phyloP scores from a whole-genome alignment of 768 basidiomycete species.

The Suillus fuscotomentosus region DNA sequence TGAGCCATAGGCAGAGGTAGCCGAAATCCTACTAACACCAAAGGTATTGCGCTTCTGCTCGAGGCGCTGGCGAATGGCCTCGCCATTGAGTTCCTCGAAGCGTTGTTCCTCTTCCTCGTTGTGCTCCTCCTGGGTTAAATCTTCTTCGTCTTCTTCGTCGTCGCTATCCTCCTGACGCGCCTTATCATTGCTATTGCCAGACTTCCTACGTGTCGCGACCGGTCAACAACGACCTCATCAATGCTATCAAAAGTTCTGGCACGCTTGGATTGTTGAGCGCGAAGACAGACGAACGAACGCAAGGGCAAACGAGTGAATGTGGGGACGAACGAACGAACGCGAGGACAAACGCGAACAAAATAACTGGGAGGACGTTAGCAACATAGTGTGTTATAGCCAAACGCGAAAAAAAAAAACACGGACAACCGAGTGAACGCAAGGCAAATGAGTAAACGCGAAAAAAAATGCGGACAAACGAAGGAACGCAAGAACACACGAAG shows the following conservation, averaged over 20 bases:
- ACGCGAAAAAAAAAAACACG: too few relatives aligned
- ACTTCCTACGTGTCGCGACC: conserved; percentile 22
- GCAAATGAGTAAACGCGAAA: too few relatives aligned
- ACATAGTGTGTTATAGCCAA: too few relatives aligned
- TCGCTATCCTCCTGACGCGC: conserved; percentile 29
- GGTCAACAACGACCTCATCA: conserved; percentile 24
- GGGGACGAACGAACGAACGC: too few relatives aligned
- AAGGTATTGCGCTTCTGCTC: conserved; percentile 41
- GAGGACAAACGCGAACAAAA: too few relatives aligned
- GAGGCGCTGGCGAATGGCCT: conserved; percentile 52
- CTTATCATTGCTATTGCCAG: conserved; percentile 34
- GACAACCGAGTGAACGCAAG: too few relatives aligned
- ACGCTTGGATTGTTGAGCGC: conserved; percentile 44
- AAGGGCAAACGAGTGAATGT: too few relatives aligned
- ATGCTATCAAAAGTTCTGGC: conserved; percentile 41
- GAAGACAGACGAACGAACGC: too few relatives aligned
- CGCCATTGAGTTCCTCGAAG: conserved; percentile 63
- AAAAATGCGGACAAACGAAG: too few relatives aligned
- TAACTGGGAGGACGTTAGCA: too few relatives aligned
- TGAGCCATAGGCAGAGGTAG: conserved; percentile 8
- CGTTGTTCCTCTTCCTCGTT: conserved; percentile 60
- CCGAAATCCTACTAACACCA: conserved; percentile 48
- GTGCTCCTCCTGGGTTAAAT: conserved; percentile 34
- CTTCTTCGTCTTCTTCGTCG: conserved; percentile 30
- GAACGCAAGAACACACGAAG: too few relatives aligned